Base-by-base conservation (phyloP, 257 asterid species). In the Fraxinus anomala region DNA sequence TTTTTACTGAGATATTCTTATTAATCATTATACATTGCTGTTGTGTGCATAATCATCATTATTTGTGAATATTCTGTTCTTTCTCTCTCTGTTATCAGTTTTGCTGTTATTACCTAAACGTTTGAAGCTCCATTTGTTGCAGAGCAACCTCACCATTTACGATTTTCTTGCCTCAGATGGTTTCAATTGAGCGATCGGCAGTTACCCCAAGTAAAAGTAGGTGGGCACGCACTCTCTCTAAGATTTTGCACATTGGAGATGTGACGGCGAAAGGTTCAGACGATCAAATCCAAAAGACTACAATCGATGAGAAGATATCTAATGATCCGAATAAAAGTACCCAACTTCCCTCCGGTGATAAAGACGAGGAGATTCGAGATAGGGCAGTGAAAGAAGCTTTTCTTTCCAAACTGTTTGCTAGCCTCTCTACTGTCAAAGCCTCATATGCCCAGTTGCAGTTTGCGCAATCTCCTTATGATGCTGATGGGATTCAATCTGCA, bases 391-490 rank as follows among this genome's bases (percentile, higher is more conserved):
- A 72, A 10, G 96, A 86, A 73, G 98, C 97, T 26, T 93, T 91
- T 61, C 68, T 90, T 37, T 92, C 97, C n/a, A 90, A 87, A 81
- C 74, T 95, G 1, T 93, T 95, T 40, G 97, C 98, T 7, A 81
- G 86, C 37, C 1, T 92, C 16, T 93, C 99, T 0, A 61, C 94
- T 1, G 66, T 93, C 19, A 95, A 95, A 83, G 92, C 99, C 4
- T 96, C 92, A 0, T 95, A 95, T 47, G 97, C 98, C 0, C 89
- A 87, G 76, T 24, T 95, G 76, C 99, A 95, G 54, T 86, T 71
- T 47, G 81, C 98, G 16, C 97, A 95, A 80, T 85, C 86, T 30
- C 99, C 99, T 3, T 95, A 93, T 72, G 97, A 95, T 76, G 87
- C 89, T 1, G 98, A 92, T 36, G 96, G 90, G 47, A 93, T 93